phyloP scores from a whole-genome alignment of 768 basidiomycete species.

The Candolleomyces aberdarensis region DNA sequence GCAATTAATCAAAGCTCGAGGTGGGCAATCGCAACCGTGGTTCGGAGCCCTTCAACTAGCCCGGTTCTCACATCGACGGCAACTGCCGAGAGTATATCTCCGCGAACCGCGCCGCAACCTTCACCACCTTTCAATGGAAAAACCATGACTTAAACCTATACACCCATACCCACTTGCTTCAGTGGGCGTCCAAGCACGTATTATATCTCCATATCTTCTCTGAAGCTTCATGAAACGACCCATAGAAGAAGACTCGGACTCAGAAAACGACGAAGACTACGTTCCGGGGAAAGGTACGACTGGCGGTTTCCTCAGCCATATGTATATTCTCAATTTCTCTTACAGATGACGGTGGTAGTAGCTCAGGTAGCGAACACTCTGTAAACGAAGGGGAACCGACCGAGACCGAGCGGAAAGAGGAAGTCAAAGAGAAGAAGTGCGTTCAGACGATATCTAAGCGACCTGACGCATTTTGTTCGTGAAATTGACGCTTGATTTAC shows the following conservation, averaged over 20 bases:
- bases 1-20: no score
- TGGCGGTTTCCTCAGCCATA: background rate
- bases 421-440: constrained; percentile 44
- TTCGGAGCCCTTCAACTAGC: no score
- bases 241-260: constrained; percentile 40
- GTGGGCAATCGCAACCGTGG: no score
- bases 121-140: no score
- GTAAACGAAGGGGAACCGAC: background rate
- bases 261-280: constrained; percentile 72
- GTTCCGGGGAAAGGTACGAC: constrained; percentile 42
- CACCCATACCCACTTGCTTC: no score
- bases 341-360: background rate
- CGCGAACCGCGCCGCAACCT: no score
- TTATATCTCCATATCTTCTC: no score
- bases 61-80: no score
- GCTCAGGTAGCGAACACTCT: constrained; percentile 15
- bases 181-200: no score
- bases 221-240: background rate
- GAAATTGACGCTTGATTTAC: background rate
- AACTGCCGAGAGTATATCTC: no score
- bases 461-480: background rate
- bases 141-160: no score
- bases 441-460: background rate
- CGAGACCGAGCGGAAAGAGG: constrained; percentile 27
- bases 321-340: background rate